phyloP scores from a whole-genome alignment of 768 basidiomycete genomes.

The Sutorius australiensis region DNA sequence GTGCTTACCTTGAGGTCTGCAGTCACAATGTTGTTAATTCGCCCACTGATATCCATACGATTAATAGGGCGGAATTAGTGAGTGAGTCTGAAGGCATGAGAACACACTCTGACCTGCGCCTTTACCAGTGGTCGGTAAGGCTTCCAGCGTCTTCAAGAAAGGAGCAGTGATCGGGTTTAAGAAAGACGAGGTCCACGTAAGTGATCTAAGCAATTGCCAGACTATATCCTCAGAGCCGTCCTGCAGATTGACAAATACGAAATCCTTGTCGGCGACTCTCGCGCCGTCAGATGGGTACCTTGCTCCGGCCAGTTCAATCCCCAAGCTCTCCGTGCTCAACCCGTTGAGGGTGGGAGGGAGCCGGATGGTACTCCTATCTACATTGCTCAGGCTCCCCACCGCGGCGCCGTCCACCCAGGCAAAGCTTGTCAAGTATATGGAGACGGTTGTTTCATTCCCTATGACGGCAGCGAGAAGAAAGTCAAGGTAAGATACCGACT shows the following conservation, averaged over 20 bases:
- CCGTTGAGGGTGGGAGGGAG: slow-evolving; percentile 69
- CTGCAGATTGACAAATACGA: slow-evolving; percentile 60
- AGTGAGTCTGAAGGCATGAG: slow-evolving; percentile 5
- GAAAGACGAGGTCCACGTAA: slow-evolving; percentile 56
- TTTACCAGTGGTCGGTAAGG: slow-evolving; percentile 61
- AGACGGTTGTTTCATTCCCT: slow-evolving; percentile 60
- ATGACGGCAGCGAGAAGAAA: slow-evolving; percentile 47
- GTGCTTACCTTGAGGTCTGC: slow-evolving; percentile 56
- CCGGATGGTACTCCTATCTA: slow-evolving; percentile 56
- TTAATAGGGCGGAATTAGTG: slow-evolving; percentile 52
- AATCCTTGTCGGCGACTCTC: slow-evolving; percentile 62
- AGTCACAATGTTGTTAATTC: not conserved
- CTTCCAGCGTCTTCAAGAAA: slow-evolving; percentile 51
- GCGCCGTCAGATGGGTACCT: slow-evolving; percentile 56
- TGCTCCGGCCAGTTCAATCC: slow-evolving; percentile 45
- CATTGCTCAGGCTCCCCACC: slow-evolving; percentile 55
- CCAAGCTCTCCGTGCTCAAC: slow-evolving; percentile 39
- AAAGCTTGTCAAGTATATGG: slow-evolving; percentile 50
- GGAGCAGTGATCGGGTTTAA: slow-evolving; percentile 64
- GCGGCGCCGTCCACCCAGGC: slow-evolving; percentile 56
- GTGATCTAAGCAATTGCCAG: slow-evolving; percentile 5
- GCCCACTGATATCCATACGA: slow-evolving; percentile 4
- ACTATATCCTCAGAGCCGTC: not conserved
- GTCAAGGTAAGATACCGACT: slow-evolving; percentile 38
- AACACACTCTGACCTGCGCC: not conserved